These are phyloP conservation scores for Epichloe hybrida DNA, from an alignment of 2,329 filamentous ascomycete species.

Conservation along the genomic window DNA sequence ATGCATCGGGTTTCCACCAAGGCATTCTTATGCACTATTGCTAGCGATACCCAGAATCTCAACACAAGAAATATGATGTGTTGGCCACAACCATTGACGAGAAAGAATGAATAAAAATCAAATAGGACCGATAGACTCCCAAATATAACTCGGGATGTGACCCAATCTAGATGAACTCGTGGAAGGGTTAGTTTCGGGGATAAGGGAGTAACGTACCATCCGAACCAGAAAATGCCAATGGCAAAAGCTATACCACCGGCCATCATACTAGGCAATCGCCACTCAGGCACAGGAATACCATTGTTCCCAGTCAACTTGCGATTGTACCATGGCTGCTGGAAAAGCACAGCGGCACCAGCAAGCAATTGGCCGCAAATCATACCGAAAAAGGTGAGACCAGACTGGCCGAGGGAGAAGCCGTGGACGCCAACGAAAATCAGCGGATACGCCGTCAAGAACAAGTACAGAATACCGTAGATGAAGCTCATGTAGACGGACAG, in stretches of 20 bases:
- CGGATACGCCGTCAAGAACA: slow-evolving; percentile 75
- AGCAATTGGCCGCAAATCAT: slow-evolving; percentile 64
- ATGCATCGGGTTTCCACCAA: too few relatives aligned
- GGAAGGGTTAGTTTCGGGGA: neutral
- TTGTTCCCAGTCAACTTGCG: slow-evolving; percentile 56
- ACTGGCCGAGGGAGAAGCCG: slow-evolving; percentile 53
- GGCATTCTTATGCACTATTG: too few relatives aligned
- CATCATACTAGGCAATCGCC: slow-evolving; percentile 51
- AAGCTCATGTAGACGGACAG: slow-evolving; percentile 62
- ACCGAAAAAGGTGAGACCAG: slow-evolving; percentile 73
- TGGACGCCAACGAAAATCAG: slow-evolving; percentile 67
- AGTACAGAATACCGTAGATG: slow-evolving; percentile 67
- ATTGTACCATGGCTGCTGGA: slow-evolving; percentile 53
- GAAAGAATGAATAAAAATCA: too few relatives aligned
- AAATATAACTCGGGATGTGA: too few relatives aligned
- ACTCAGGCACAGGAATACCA: slow-evolving; percentile 50
- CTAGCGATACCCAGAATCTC: too few relatives aligned
- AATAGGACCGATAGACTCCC: too few relatives aligned
- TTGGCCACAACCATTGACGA: too few relatives aligned
- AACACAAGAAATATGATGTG: too few relatives aligned
- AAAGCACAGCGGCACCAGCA: slow-evolving; percentile 49
- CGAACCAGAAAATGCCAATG: slow-evolving; percentile 62
- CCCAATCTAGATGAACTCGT: too few relatives aligned
- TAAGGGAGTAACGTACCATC: slow-evolving; percentile 35
- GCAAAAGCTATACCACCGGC: slow-evolving; percentile 46